phyloP scores from a whole-genome alignment of 768 basidiomycete species.

The Suillus alpinus region DNA sequence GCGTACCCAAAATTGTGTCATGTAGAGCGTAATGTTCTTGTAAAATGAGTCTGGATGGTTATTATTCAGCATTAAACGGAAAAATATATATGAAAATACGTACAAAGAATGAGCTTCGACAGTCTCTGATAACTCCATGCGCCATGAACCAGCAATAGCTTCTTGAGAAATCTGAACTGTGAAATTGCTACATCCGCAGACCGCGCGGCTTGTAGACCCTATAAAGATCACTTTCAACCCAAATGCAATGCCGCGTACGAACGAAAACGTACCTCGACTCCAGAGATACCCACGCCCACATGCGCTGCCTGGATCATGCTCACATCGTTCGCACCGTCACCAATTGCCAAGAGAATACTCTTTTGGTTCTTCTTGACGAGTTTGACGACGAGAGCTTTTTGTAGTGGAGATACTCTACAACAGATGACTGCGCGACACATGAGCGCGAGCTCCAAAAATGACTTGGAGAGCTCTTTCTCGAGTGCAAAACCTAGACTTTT shows the following conservation, averaged over 20 bases:
- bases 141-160: constrained; percentile 92
- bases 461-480: constrained; percentile 87
- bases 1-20: constrained; percentile 97
- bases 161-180: constrained; percentile 94
- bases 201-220: constrained; percentile 97
- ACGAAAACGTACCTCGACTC: constrained; percentile 70
- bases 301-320: constrained; percentile 99
- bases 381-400: constrained; percentile 97
- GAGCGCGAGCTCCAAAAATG: constrained; percentile 91
- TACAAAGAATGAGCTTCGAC: constrained; percentile 94
- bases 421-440: constrained; percentile 96
- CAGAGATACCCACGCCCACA: constrained; percentile 96
- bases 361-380: constrained; percentile 98
- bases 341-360: constrained; percentile 91
- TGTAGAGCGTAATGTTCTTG: constrained; percentile 97
- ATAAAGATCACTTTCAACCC: background rate
- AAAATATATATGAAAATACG: constrained; percentile 28
- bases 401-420: constrained; percentile 78
- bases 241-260: background rate
- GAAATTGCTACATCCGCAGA: constrained; percentile 98
- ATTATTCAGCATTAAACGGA: background rate
- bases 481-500: constrained; percentile 92
- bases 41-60: constrained; percentile 83
- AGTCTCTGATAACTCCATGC: constrained; percentile 97
- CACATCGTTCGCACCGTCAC: constrained; percentile 97